Conservation (phyloP, 2,329 filamentous ascomycete genomes). For the Parastagonospora nodorum region DNA sequence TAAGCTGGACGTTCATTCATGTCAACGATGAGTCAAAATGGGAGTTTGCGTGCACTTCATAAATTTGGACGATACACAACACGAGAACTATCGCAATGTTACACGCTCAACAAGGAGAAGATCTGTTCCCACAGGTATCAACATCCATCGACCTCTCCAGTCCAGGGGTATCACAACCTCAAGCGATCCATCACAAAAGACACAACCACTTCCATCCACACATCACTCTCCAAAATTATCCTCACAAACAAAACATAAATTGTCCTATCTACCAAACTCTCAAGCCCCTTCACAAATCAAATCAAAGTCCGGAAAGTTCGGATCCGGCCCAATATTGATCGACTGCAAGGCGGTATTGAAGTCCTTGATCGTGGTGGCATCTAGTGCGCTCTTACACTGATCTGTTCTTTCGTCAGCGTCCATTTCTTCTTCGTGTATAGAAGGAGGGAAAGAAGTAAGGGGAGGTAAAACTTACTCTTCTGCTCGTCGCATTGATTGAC, state of each 20-base stretch:
- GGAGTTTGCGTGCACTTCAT: background rate
- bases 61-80: no score
- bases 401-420: slow-evolving; percentile 15
- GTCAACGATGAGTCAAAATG: background rate
- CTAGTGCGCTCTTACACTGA: slow-evolving; percentile 34
- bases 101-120: no score
- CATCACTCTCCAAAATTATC: no score
- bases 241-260: background rate
- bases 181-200: no score
- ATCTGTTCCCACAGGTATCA: no score
- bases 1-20: background rate
- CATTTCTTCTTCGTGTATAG: background rate
- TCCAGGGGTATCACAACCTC: no score
- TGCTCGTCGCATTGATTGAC: slow-evolving; percentile 29
- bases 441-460: no score
- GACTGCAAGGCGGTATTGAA: slow-evolving; percentile 31
- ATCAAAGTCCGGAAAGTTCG: slow-evolving; percentile 46
- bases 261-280: background rate
- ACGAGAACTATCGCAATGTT: no score
- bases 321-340: slow-evolving; percentile 45
- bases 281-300: slow-evolving; percentile 36
- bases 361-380: slow-evolving; percentile 31
- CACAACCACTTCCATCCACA: no score
- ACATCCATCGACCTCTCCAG: no score
- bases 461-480: slow-evolving; percentile 18